phyloP scores from a whole-genome alignment of 1,284 basidiomycete genomes.

The Pascua guehoae region DNA sequence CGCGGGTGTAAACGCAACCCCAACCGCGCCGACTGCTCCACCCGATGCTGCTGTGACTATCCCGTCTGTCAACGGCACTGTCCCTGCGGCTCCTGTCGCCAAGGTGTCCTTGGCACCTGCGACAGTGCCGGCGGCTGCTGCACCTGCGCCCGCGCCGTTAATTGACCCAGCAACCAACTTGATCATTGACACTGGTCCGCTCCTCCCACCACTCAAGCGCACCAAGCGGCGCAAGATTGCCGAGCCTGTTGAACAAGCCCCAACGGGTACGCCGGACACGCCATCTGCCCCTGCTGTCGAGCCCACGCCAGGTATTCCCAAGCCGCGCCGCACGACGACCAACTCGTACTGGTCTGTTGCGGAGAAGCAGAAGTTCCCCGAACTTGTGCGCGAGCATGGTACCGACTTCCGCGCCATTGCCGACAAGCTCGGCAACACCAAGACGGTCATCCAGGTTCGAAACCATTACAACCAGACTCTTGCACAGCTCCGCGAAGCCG shows the following conservation, averaged over 20 bases:
- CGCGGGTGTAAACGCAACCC: not conserved
- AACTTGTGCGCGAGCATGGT: conserved; percentile 64
- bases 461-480: conserved; percentile 51
- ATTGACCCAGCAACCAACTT: conserved; percentile 14
- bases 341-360: conserved; percentile 56
- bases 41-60: not conserved
- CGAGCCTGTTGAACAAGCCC: conserved; percentile 11
- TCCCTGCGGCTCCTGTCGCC: not conserved
- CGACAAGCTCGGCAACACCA: conserved; percentile 63
- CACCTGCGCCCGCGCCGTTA: not conserved
- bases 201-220: conserved; percentile 39
- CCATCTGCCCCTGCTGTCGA: conserved; percentile 7
- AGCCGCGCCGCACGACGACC: conserved; percentile 25
- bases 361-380: conserved; percentile 58
- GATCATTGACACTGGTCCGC: conserved; percentile 15
- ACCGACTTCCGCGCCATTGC: conserved; percentile 73
- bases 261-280: not conserved
- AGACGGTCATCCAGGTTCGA: conserved; percentile 72
- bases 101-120: not conserved
- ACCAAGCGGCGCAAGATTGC: conserved; percentile 30
- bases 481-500: conserved; percentile 11
- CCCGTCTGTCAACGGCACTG: not conserved
- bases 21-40: not conserved
- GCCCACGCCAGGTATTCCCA: conserved; percentile 5
- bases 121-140: conserved; percentile 1